Evolutionary conservation across 208 protist species (phyloP).

Genomic region (Strigomonas galati): DNA sequence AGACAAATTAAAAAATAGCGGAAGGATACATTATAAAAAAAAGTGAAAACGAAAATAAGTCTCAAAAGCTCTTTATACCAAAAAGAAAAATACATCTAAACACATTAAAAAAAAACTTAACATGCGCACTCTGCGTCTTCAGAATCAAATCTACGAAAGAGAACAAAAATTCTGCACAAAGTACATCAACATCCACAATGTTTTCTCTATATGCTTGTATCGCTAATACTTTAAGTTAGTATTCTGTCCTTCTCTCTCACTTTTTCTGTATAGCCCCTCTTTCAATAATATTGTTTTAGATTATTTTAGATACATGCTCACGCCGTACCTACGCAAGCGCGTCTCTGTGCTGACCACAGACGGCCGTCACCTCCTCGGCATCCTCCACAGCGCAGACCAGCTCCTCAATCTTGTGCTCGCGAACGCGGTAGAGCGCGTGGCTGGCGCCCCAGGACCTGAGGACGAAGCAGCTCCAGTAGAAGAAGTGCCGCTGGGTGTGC

Average conservation of each 20-base stretch:
- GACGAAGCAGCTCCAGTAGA: slow-evolving; percentile 23
- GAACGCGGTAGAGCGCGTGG: slow-evolving; percentile 57
- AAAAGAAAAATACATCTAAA: too few relatives aligned
- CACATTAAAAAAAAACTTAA: slow-evolving; percentile 3
- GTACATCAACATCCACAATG: too few relatives aligned
- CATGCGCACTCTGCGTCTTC: too few relatives aligned
- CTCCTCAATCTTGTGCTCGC: slow-evolving; percentile 78
- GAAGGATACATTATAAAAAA: slow-evolving; percentile 10
- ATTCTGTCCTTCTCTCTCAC: too few relatives aligned
- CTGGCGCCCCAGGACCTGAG: background rate
- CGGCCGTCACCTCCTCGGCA: slow-evolving; percentile 71
- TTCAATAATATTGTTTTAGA: too few relatives aligned
- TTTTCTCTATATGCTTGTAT: too few relatives aligned
- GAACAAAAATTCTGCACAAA: too few relatives aligned
- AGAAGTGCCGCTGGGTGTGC: slow-evolving; percentile 52
- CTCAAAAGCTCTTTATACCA: too few relatives aligned
- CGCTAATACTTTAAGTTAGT: too few relatives aligned
- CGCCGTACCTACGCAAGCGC: slow-evolving; percentile 58
- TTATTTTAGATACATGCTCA: slow-evolving; percentile 45
- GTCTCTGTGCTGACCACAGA: slow-evolving; percentile 80
- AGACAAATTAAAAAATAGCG: too few relatives aligned
- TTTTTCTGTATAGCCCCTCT: too few relatives aligned
- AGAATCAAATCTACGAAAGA: too few relatives aligned
- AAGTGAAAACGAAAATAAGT: background rate
- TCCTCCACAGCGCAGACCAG: slow-evolving; percentile 79